Evolutionary conservation across 2,329 filamentous ascomycete genomes (phyloP), one percentile per base, ranked within the genome.

Genomic region (Aspergillus caelatus): DNA sequence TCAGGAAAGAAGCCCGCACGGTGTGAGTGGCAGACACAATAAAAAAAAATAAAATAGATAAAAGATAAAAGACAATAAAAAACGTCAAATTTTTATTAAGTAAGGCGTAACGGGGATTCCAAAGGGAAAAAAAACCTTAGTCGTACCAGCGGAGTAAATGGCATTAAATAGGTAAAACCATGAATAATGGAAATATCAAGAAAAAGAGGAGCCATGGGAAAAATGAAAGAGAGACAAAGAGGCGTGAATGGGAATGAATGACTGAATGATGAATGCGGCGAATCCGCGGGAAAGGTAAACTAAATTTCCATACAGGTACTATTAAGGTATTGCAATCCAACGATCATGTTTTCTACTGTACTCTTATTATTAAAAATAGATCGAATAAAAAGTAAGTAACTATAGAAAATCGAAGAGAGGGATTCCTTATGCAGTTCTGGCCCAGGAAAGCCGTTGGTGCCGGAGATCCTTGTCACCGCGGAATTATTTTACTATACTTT

Each of bases 251-350:
- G 16, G 34, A 5, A 16, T 36, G 34, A 5, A 16, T 36, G 34
- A 36, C 34, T 36, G 34, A 36, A 57, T 50, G 58, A 64, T 60
- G 60, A 57, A 64, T 57, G 59, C 60, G 62, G 62, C 62, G 55
- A 60, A 62, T 59, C 36, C 36, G 26, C 48, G 41, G 34, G 48
- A 23, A 52, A n/a, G 48, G 16, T 30, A 28, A 52, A 23, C 34
- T 36, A 36, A 36, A 36, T 36, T 36, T 16, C 34, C 14, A 14
- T 16, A 14, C 34, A 14, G 34, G 34, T 36, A 36, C 34, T 36
- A 7, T 16, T 36, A 36, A 36, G 34, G 34, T 36, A 36, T 36
- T 36, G 34, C 34, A 14, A 6, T 36, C 12, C 34, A 10, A 36
- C 34, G 34, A 36, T 36, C 34, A 0, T 26, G 14, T 14, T 16